phyloP scores from a whole-genome alignment of 805 yeast species.

The Lachancea mirantina region DNA sequence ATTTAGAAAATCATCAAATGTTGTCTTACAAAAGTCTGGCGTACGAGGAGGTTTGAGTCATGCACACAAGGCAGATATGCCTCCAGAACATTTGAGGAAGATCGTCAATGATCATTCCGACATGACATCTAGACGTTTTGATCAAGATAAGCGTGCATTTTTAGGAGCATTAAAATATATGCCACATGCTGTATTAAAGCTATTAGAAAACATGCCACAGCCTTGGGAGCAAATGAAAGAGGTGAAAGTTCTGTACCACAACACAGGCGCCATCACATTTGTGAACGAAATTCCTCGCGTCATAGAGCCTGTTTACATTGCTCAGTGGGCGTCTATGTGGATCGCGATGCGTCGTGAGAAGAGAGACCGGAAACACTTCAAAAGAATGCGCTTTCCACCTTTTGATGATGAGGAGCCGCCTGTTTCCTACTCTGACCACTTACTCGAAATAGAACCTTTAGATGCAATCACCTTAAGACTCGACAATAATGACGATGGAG shows the following conservation, averaged over 20 bases:
- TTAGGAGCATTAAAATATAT: conserved; percentile 87
- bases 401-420: conserved; percentile 98
- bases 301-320: conserved; percentile 80
- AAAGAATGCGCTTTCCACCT: conserved; percentile 89
- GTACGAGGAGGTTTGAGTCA: conserved; percentile 42
- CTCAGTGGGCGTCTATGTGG: conserved; percentile 97
- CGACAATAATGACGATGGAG: conserved; percentile 54
- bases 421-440: conserved; percentile 69
- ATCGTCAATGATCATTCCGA: conserved; percentile 81
- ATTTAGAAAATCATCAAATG: conserved; percentile 33
- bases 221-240: conserved; percentile 93
- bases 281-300: conserved; percentile 90
- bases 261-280: conserved; percentile 90
- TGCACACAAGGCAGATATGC: conserved; percentile 71
- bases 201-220: conserved; percentile 93
- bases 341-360: conserved; percentile 88
- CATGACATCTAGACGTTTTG: conserved; percentile 67
- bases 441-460: conserved; percentile 62
- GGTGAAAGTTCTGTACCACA: conserved; percentile 83
- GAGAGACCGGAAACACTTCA: conserved; percentile 81
- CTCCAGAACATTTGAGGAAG: conserved; percentile 86
- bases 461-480: conserved; percentile 65
- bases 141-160: conserved; percentile 79
- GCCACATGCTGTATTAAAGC: conserved; percentile 90
- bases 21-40: no score